These are phyloP conservation scores for Mycotypha africana DNA, from an alignment of 371 early-diverging fungal genomes.

Conservation along the genomic window DNA sequence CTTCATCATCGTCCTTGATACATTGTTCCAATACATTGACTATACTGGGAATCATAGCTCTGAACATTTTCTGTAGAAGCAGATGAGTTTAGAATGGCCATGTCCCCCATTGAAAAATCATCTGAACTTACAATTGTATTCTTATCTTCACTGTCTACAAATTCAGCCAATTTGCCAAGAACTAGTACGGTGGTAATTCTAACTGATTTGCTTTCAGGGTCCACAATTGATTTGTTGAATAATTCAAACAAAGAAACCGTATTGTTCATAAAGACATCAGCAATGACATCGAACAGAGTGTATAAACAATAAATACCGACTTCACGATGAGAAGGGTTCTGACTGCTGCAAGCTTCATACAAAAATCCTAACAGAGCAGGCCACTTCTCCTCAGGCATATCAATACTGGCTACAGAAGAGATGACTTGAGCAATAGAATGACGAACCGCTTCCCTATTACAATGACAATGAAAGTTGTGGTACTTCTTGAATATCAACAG, in stretches of 20 bases:
- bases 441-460: constrained; percentile 61
- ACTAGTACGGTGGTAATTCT: constrained; percentile 69
- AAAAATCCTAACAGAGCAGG: constrained; percentile 72
- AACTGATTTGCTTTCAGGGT: constrained; percentile 79
- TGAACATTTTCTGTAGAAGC: constrained; percentile 55
- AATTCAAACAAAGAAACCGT: constrained; percentile 63
- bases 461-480: not conserved
- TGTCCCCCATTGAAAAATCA: not conserved
- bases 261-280: constrained; percentile 66
- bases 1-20: constrained; percentile 66
- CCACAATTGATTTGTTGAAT: constrained; percentile 68
- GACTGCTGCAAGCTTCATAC: constrained; percentile 68
- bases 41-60: constrained; percentile 76
- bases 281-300: constrained; percentile 78
- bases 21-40: constrained; percentile 78
- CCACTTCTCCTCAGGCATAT: constrained; percentile 77
- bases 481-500: too few species aligned
- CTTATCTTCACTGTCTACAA: constrained; percentile 66
- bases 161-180: constrained; percentile 78
- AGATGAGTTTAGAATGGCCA: not conserved
- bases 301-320: constrained; percentile 80
- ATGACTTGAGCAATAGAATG: constrained; percentile 83
- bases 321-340: constrained; percentile 74
- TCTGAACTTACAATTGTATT: constrained; percentile 48
- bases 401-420: constrained; percentile 79